A percentile compares a stretch with the other conserved stretches of the same genome.
Evolutionary conservation across 1,284 basidiomycete genomes (phyloP).

Genomic region (Athelia psychrophila): DNA sequence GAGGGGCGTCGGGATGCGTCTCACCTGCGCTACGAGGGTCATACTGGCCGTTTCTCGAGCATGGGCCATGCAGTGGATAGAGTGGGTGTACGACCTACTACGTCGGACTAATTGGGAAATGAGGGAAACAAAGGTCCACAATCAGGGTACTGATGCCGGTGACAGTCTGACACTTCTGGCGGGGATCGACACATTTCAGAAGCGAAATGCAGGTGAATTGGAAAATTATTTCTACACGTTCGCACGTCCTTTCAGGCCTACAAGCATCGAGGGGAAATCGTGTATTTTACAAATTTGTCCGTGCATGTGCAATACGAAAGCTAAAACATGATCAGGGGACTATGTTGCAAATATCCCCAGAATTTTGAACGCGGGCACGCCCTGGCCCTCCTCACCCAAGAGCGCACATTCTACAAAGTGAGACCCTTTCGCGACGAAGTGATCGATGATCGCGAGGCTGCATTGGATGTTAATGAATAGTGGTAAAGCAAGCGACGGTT

Average conservation of each 20-base stretch:
- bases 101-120: not conserved
- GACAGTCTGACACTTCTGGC: not conserved
- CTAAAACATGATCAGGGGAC: not conserved
- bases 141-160: not conserved
- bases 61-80: too few relatives aligned
- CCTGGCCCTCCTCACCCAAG: slow-evolving; percentile 75
- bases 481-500: slow-evolving; percentile 2
- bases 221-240: too few relatives aligned
- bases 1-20: slow-evolving; percentile 46
- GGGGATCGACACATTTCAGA: not conserved
- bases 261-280: too few relatives aligned
- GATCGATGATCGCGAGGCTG: slow-evolving; percentile 79
- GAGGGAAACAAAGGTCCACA: slow-evolving; percentile 1
- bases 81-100: too few relatives aligned
- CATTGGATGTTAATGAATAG: slow-evolving; percentile 3
- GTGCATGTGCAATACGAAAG: too few relatives aligned
- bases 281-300: too few relatives aligned
- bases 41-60: not conserved
- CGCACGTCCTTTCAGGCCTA: too few relatives aligned
- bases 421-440: slow-evolving; percentile 68
- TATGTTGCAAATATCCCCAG: slow-evolving; percentile 79
- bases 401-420: slow-evolving; percentile 87
- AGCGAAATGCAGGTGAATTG: not conserved
- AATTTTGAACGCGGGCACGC: slow-evolving; percentile 78
- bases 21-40: slow-evolving; percentile 12